A percentile compares a stretch with the other conserved stretches of the same genome.
These are phyloP conservation scores for Talaromyces sp. DNA, from an alignment of 2,329 filamentous ascomycete species.

Conservation along the genomic window DNA sequence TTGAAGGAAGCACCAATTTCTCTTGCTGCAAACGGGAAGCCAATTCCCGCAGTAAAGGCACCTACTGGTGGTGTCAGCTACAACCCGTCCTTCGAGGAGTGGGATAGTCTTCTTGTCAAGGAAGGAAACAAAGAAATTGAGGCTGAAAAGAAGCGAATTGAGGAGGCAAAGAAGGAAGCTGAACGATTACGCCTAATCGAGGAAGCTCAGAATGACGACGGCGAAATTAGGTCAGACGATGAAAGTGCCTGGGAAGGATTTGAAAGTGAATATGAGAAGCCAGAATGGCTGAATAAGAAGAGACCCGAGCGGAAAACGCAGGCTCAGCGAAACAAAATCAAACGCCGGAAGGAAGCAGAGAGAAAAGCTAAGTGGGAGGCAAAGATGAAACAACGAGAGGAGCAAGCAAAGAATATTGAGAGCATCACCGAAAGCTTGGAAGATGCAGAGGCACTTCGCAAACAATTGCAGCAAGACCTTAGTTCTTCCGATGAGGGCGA, in stretches of 20 bases:
- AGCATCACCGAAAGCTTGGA: conserved; percentile 59
- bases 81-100: conserved; percentile 85
- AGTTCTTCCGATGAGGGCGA: conserved; percentile 54
- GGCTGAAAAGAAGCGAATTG: conserved; percentile 71
- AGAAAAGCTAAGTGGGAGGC: conserved; percentile 71
- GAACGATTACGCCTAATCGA: conserved; percentile 65
- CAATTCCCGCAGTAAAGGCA: conserved; percentile 72
- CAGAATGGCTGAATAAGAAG: conserved; percentile 67
- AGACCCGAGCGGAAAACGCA: conserved; percentile 81
- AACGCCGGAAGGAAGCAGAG: conserved; percentile 85
- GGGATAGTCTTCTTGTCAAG: conserved; percentile 69
- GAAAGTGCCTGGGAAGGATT: conserved; percentile 90
- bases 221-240: conserved; percentile 74
- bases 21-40: conserved; percentile 77
- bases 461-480: conserved; percentile 32
- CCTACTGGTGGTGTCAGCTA: conserved; percentile 86
- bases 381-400: conserved; percentile 69
- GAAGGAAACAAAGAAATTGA: conserved; percentile 79
- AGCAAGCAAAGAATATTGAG: conserved; percentile 70
- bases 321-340: conserved; percentile 80
- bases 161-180: conserved; percentile 64
- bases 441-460: conserved; percentile 51
- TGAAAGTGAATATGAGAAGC: conserved; percentile 74
- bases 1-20: conserved; percentile 76
- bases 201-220: conserved; percentile 73